phyloP scores from a whole-genome alignment of 768 basidiomycete species.

The Kwoniella europaea region DNA sequence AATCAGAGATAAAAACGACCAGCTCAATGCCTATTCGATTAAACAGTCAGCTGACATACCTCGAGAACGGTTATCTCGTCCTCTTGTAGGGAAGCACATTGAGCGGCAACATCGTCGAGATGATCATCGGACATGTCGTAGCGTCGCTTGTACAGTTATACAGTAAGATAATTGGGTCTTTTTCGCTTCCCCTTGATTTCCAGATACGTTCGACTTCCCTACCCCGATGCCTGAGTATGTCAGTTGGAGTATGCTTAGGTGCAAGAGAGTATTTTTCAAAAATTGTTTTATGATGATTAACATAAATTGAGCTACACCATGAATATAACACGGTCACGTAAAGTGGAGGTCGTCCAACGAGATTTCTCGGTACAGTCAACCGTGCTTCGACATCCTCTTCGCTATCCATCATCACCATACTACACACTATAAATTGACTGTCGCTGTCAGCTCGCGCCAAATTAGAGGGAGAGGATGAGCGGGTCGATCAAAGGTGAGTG shows the following conservation, averaged over 20 bases:
- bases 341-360: slow-evolving; percentile 23
- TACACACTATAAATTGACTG: not conserved
- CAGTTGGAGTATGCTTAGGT: not conserved
- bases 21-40: not conserved
- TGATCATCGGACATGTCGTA: slow-evolving; percentile 12
- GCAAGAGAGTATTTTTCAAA: no score
- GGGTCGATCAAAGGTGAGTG: slow-evolving; percentile 33
- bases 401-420: not conserved
- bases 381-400: not conserved
- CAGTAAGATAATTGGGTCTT: no score
- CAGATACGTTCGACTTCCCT: no score
- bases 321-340: not conserved
- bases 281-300: not conserved
- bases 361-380: not conserved
- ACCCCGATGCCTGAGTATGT: no score
- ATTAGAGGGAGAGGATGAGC: slow-evolving; percentile 5
- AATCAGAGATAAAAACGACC: not conserved
- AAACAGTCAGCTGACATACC: slow-evolving; percentile 28
- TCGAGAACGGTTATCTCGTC: slow-evolving; percentile 52
- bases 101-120: slow-evolving; percentile 13
- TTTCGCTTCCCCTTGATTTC: no score
- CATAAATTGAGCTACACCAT: not conserved
- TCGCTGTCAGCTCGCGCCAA: not conserved
- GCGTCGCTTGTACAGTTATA: no score
- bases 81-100: slow-evolving; percentile 36